Percentiles rank a stretch among this genome's conserved stretches.
Evolutionary conservation across 768 basidiomycete genomes (phyloP).

Genomic region (Agrocybe pediades): DNA sequence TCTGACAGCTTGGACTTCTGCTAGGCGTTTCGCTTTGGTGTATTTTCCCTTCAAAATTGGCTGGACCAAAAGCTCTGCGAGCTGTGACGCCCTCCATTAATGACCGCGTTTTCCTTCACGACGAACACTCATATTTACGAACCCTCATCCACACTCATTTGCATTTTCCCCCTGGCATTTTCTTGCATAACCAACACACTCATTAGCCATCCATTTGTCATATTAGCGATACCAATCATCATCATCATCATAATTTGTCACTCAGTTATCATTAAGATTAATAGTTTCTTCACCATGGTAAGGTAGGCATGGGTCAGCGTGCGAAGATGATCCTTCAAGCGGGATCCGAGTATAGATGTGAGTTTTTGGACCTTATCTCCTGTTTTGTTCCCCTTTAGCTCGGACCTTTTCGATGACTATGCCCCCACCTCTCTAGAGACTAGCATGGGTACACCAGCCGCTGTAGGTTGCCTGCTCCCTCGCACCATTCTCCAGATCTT

Average conservation of each 20-base stretch:
- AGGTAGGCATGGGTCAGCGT: not conserved
- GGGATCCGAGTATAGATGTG: not conserved
- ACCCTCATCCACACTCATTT: conserved; percentile 2
- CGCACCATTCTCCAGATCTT: not conserved
- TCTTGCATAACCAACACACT: not conserved
- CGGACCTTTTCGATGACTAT: not conserved
- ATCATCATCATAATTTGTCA: not conserved
- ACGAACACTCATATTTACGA: not conserved
- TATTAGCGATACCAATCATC: not conserved
- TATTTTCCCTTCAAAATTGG: not conserved
- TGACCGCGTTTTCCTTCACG: not conserved
- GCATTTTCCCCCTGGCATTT: not conserved
- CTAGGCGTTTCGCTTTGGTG: not conserved
- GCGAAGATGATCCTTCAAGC: not conserved
- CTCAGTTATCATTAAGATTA: not conserved
- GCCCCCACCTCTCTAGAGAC: not conserved
- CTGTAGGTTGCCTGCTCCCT: not conserved
- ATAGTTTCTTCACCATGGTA: not conserved
- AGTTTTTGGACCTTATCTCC: not conserved
- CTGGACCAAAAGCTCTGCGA: not conserved
- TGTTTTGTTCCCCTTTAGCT: not conserved
- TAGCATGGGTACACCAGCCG: not conserved
- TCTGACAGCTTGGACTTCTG: not conserved
- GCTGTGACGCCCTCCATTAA: not conserved
- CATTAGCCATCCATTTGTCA: not conserved